A percentile compares a stretch with the other conserved stretches of the same genome.
Evolutionary conservation across 305 asterid genomes (phyloP).

Genomic region (Coffea humblotiana): DNA sequence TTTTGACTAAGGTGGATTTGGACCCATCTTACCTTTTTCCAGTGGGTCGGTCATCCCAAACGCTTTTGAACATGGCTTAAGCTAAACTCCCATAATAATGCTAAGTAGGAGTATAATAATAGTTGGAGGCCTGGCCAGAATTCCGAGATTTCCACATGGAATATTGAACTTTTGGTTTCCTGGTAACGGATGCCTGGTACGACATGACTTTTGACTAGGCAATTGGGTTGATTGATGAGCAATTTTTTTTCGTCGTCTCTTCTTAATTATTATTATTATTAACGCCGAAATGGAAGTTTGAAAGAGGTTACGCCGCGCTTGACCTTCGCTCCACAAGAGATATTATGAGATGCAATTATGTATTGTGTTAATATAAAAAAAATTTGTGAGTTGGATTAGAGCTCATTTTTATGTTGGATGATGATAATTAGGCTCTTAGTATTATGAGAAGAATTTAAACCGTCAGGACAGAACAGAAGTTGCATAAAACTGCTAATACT

Average conservation of each 20-base stretch:
- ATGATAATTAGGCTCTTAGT: background rate
- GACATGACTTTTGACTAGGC: background rate
- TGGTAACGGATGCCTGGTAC: conserved; percentile 13
- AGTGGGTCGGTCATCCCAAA: conserved; percentile 6
- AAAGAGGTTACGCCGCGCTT: conserved; percentile 46
- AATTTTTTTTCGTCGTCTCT: background rate
- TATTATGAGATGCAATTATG: no score
- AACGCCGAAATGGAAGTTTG: conserved; percentile 50
- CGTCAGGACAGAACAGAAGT: background rate
- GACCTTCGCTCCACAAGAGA: conserved; percentile 21
- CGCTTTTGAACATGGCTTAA: background rate
- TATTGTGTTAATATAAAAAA: no score
- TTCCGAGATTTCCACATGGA: conserved; percentile 5
- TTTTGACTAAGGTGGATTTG: background rate
- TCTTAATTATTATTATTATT: background rate
- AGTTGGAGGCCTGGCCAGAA: background rate
- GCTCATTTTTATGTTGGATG: background rate
- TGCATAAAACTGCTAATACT: conserved; percentile 7
- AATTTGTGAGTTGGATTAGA: background rate
- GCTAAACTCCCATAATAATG: background rate
- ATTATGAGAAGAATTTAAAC: background rate
- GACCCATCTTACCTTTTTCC: background rate
- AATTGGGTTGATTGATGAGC: background rate
- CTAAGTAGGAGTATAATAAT: background rate
- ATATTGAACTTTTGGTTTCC: conserved; percentile 17